Percentiles rank a stretch among this genome's conserved stretches.
Conservation (phyloP, 768 basidiomycete genomes). For the Boletellus emodensis region DNA sequence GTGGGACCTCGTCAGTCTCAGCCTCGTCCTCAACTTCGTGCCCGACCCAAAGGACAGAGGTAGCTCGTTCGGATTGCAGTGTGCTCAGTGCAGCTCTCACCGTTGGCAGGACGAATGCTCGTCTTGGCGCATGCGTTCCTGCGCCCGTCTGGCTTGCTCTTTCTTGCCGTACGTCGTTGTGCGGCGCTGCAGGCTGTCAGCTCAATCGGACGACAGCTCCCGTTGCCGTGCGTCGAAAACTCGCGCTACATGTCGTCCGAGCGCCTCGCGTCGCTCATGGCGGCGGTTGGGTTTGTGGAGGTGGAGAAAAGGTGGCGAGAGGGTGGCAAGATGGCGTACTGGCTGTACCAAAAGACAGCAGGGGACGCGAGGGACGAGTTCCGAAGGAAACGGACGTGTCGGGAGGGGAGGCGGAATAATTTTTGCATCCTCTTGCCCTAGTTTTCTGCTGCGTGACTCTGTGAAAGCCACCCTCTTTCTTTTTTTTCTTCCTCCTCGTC, state of each 20-base stretch:
- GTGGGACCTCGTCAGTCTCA: slow-evolving; percentile 83
- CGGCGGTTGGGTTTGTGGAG: slow-evolving; percentile 57
- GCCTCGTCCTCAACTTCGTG: slow-evolving; percentile 88
- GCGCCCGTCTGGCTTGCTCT: slow-evolving; percentile 52
- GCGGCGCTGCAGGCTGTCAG: background rate
- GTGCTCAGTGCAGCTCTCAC: background rate
- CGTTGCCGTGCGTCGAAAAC: slow-evolving; percentile 79
- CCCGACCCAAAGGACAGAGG: slow-evolving; percentile 73
- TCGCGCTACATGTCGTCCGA: slow-evolving; percentile 75
- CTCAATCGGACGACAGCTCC: slow-evolving; percentile 51
- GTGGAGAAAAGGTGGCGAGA: slow-evolving; percentile 57
- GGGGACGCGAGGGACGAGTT: slow-evolving; percentile 28
- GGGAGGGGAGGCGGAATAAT: slow-evolving; percentile 76
- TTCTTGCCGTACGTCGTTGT: slow-evolving; percentile 58
- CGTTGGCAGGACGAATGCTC: slow-evolving; percentile 63
- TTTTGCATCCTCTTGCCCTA: slow-evolving; percentile 54
- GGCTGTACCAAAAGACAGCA: slow-evolving; percentile 60
- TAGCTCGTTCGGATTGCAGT: slow-evolving; percentile 20
- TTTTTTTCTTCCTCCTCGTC: slow-evolving; percentile 9
- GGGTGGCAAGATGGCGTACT: slow-evolving; percentile 85
- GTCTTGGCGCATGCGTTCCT: slow-evolving; percentile 55
- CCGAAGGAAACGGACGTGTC: slow-evolving; percentile 52
- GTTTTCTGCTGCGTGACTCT: background rate
- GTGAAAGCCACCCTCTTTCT: slow-evolving; percentile 4
- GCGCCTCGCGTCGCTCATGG: slow-evolving; percentile 56